Base-by-base conservation (phyloP, 164 flowering plant species). In the Brasenia schreberi region DNA sequence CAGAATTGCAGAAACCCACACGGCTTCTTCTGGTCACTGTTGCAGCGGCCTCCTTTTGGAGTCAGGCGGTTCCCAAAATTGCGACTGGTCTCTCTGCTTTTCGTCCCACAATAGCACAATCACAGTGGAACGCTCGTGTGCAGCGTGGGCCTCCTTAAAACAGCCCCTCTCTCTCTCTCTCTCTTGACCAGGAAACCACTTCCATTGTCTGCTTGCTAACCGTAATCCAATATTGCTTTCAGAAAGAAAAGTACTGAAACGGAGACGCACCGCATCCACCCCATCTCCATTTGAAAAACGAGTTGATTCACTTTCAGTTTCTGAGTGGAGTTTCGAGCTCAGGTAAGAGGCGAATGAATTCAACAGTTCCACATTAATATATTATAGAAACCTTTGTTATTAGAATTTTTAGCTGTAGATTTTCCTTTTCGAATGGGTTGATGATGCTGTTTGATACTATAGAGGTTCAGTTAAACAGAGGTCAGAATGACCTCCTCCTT, bases 1-100 rank as follows among this genome's bases (percentile, higher is more conserved):
- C 0, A 61, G 63, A 60, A 27, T 61, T 61, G 63, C 63, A 61
- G 63, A 61, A 61, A 61, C 63, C 63, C 63, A 61, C 63, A 61
- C 63, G 63, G 63, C 63, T 61, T 23, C 63, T 61, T 18, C 27
- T 61, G 56, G 56, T 14, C 12, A 49, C 2, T 14, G 16, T 9
- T 9, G 56, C 12, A 14, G 16, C 4, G 56, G 16, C 56, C 56
- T 16, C 12, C 56, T 49, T 49, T 49, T 49, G 10, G 56, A 49
- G 56, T 49, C 56, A 49, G 56, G 16, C 16, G 12, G 56, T 49
- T 14, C 56, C 56, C 56, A 49, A 49, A 9, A 49, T 9, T 49
- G 56, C 16, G 56, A 49, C 56, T 49, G 56, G 56, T 49, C 56
- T 49, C 56, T 49, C 56, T 14, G 56, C 12, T 49, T 49, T 14